Percentiles rank a stretch among this genome's conserved stretches.
Evolutionary conservation across 768 basidiomycete genomes (phyloP).

Genomic region (Tremella yokohamensis): DNA sequence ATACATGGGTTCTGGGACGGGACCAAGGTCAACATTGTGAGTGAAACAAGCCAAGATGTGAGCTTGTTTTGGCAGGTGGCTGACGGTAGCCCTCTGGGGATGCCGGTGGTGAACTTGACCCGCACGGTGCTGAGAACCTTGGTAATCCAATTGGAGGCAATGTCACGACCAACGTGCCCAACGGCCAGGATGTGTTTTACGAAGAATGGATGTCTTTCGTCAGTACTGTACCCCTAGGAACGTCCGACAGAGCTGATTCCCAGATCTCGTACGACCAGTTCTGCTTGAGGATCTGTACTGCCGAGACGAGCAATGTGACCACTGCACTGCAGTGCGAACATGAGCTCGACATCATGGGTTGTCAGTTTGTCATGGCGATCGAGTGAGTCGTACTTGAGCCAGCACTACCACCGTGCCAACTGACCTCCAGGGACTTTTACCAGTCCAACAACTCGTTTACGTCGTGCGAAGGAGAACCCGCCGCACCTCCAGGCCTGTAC

Average conservation of each 20-base stretch:
- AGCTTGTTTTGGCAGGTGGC: conserved; percentile 52
- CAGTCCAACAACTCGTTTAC: conserved; percentile 52
- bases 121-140: conserved; percentile 52
- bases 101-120: conserved; percentile 55
- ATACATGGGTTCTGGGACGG: conserved; percentile 56
- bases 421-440: conserved; percentile 28
- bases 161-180: conserved; percentile 50
- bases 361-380: conserved; percentile 50
- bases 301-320: conserved; percentile 50
- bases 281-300: conserved; percentile 56
- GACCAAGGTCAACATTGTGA: conserved; percentile 53
- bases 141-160: conserved; percentile 54
- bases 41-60: conserved; percentile 8
- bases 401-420: no score
- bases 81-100: conserved; percentile 53
- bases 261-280: conserved; percentile 55
- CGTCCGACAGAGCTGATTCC: neutral
- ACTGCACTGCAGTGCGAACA: conserved; percentile 51
- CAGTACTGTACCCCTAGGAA: no score
- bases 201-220: conserved; percentile 54
- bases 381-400: conserved; percentile 12
- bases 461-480: conserved; percentile 54
- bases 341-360: conserved; percentile 51
- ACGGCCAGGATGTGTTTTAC: conserved; percentile 50
- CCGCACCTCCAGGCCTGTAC: conserved; percentile 54